Conservation (phyloP, 306 rosid species). For the Prunus davidiana region DNA sequence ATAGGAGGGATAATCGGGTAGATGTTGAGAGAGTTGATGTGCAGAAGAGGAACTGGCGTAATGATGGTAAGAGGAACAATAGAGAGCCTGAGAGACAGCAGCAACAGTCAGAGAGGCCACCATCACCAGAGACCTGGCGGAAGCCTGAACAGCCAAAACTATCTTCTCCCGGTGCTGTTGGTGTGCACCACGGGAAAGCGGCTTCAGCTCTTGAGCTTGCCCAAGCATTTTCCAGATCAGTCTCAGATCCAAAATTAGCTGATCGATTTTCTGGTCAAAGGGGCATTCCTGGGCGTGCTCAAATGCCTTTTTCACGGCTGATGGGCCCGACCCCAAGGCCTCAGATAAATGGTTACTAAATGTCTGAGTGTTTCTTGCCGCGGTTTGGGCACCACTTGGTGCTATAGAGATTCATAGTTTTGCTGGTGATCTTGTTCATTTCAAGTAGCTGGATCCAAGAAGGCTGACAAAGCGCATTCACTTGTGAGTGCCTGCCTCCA, state of each 20-base stretch:
- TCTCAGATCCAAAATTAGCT: slow-evolving; percentile 59
- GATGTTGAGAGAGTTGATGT: slow-evolving; percentile 57
- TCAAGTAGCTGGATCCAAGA: not conserved
- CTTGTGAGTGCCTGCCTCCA: slow-evolving; percentile 1
- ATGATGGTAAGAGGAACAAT: slow-evolving; percentile 47
- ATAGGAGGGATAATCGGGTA: slow-evolving; percentile 59
- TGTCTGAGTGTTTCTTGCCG: slow-evolving; percentile 12
- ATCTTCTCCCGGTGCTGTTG: slow-evolving; percentile 37
- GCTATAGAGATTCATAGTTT: slow-evolving; percentile 13
- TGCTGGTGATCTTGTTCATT: not conserved
- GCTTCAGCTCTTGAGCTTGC: slow-evolving; percentile 96
- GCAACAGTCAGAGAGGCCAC: slow-evolving; percentile 57
- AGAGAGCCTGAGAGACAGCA: slow-evolving; percentile 64
- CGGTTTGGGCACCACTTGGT: slow-evolving; percentile 11
- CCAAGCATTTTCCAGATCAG: slow-evolving; percentile 86
- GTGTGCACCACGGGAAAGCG: slow-evolving; percentile 59
- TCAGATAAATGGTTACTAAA: slow-evolving; percentile 84
- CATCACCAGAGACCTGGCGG: slow-evolving; percentile 96
- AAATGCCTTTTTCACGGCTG: slow-evolving; percentile 85
- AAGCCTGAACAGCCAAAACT: slow-evolving; percentile 74
- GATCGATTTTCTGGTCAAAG: slow-evolving; percentile 53
- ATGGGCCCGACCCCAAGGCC: slow-evolving; percentile 79
- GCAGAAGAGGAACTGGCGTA: slow-evolving; percentile 77
- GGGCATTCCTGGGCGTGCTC: slow-evolving; percentile 51
- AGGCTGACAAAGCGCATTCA: not conserved